Conservation (phyloP, 2,329 filamentous ascomycete genomes). For the Escovopsis sp. region DNA sequence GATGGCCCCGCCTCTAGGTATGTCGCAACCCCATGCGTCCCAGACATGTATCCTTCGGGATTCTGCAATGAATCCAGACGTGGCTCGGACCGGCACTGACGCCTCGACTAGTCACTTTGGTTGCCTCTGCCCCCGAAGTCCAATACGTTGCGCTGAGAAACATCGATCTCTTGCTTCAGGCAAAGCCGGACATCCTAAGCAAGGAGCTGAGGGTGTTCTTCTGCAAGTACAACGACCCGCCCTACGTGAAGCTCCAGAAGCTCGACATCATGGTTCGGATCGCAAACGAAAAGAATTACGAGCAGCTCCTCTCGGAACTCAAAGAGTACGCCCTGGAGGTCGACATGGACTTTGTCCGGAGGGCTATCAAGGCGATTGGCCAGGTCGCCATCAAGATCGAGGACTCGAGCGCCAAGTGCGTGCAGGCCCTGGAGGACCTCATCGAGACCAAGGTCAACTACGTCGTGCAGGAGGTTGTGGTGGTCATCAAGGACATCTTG, state of each 20-base stretch:
- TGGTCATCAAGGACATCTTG: constrained; percentile 99
- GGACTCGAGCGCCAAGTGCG: constrained; percentile 84
- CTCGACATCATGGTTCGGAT: constrained; percentile 99
- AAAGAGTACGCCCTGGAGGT: constrained; percentile 98
- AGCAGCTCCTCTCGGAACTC: constrained; percentile 83
- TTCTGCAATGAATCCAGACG: no score
- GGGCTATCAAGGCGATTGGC: constrained; percentile 89
- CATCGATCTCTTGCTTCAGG: constrained; percentile 89
- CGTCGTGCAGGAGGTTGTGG: constrained; percentile 92
- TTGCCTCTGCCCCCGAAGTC: constrained; percentile 90
- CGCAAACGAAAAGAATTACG: constrained; percentile 91
- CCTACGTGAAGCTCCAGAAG: constrained; percentile 94
- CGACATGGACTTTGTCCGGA: constrained; percentile 95
- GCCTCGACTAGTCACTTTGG: constrained; percentile 58
- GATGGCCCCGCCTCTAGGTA: constrained; percentile 91
- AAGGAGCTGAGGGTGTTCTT: constrained; percentile 98
- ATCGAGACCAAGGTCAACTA: constrained; percentile 98
- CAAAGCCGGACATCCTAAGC: constrained; percentile 89
- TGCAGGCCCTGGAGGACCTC: constrained; percentile 81
- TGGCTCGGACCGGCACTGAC: no score
- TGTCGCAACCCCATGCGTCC: constrained; percentile 11
- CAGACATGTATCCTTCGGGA: no score
- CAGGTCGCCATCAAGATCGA: constrained; percentile 99
- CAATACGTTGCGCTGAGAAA: constrained; percentile 95
- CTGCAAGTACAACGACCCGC: constrained; percentile 98